A percentile compares a stretch with the other conserved stretches of the same genome.
Conservation (phyloP, 768 basidiomycete genomes). For the Amylocystis lapponica region DNA sequence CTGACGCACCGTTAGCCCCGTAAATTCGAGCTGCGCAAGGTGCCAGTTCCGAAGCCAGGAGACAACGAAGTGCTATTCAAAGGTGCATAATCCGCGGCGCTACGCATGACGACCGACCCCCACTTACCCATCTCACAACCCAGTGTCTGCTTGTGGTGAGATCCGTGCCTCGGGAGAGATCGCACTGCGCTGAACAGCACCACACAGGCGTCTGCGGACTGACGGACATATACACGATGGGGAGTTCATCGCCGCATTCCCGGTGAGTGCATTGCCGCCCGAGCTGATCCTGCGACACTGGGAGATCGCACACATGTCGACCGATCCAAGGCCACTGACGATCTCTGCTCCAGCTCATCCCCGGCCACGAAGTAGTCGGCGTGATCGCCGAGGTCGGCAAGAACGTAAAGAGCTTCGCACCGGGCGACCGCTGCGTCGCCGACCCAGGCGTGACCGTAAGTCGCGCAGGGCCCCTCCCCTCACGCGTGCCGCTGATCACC, state of each 20-base stretch:
- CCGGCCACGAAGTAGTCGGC: conserved; percentile 75
- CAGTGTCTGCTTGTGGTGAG: too few relatives aligned
- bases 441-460: conserved; percentile 71
- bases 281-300: too few relatives aligned
- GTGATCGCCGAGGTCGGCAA: conserved; percentile 68
- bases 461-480: conserved; percentile 8
- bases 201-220: conserved; percentile 69
- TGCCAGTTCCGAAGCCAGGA: conserved; percentile 58
- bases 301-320: too few relatives aligned
- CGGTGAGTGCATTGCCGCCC: conserved; percentile 34
- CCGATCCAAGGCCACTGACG: too few relatives aligned
- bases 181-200: too few relatives aligned
- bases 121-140: not conserved
- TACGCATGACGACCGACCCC: too few relatives aligned
- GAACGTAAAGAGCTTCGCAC: conserved; percentile 68
- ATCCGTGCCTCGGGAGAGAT: too few relatives aligned
- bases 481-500: not conserved
- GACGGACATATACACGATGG: conserved; percentile 60
- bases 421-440: conserved; percentile 81
- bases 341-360: conserved; percentile 46
- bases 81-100: conserved; percentile 45
- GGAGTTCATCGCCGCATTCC: conserved; percentile 68
- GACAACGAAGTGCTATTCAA: conserved; percentile 75
- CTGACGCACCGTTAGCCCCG: conserved; percentile 40
- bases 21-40: conserved; percentile 60